These are phyloP conservation scores for Neurospora sp. DNA, from an alignment of 2,329 filamentous ascomycete species.

Conservation along the genomic window DNA sequence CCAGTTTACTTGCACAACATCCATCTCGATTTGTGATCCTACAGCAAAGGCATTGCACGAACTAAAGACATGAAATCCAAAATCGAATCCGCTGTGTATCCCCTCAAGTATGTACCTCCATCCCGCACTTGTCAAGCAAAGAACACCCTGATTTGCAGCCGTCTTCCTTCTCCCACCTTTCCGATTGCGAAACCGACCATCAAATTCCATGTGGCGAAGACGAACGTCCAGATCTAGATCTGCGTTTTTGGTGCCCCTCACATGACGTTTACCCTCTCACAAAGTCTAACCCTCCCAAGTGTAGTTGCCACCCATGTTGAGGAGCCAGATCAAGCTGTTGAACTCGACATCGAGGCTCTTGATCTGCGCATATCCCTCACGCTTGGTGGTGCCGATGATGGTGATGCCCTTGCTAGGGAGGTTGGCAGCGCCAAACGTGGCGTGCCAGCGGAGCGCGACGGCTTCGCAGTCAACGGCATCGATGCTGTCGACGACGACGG, in stretches of 20 bases:
- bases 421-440: conserved; percentile 22
- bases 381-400: conserved; percentile 20
- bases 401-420: conserved; percentile 22
- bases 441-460: conserved; percentile 22
- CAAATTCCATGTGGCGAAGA: background rate
- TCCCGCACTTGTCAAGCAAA: background rate
- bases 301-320: conserved; percentile 23
- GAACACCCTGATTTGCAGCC: background rate
- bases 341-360: conserved; percentile 22
- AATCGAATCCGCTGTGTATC: background rate
- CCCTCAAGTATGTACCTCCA: background rate
- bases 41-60: background rate
- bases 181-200: conserved; percentile 3
- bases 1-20: background rate
- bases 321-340: conserved; percentile 22
- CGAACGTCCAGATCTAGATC: background rate
- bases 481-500: conserved; percentile 20
- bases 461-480: conserved; percentile 22
- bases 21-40: background rate
- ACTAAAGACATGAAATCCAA: background rate
- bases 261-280: background rate
- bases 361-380: conserved; percentile 21
- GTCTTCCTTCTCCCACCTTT: conserved; percentile 6
- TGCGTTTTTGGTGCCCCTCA: background rate
- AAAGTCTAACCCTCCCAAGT: conserved; percentile 17